Percentiles rank a stretch among this genome's conserved stretches.
Conservation (phyloP, 495 filamentous ascomycete genomes). For the Cercophora samala region DNA sequence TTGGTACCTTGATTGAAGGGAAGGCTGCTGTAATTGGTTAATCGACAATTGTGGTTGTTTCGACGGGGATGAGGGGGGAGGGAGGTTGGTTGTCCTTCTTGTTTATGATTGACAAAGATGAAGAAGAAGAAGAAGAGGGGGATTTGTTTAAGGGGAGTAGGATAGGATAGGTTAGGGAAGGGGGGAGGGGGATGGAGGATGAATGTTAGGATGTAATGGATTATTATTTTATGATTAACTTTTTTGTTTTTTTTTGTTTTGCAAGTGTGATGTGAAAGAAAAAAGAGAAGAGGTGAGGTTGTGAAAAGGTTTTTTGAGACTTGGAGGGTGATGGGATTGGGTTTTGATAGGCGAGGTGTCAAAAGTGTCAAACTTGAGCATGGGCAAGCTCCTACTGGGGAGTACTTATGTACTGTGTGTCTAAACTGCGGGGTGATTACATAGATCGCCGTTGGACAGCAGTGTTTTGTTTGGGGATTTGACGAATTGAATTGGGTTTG, state of each 20-base stretch:
- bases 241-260: neutral
- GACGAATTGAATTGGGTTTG: neutral
- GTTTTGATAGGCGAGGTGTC: neutral
- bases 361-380: neutral
- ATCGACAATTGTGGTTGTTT: neutral
- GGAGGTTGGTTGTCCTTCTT: neutral
- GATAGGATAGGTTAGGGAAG: neutral
- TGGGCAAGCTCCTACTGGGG: too few relatives aligned
- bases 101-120: neutral
- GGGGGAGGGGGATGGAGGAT: neutral
- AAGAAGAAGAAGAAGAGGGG: too few relatives aligned
- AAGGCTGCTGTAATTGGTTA: neutral
- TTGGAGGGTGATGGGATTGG: neutral
- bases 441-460: neutral
- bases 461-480: neutral
- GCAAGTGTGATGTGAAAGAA: too few relatives aligned
- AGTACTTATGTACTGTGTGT: too few relatives aligned
- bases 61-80: neutral
- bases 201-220: neutral
- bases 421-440: too few relatives aligned
- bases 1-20: slow-evolving; percentile 13
- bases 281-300: neutral
- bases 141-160: neutral
- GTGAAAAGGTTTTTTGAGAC: neutral
- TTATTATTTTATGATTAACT: neutral